Base-by-base conservation (phyloP, 2,329 filamentous ascomycete species). In the Cladosporium sphaerospermum region DNA sequence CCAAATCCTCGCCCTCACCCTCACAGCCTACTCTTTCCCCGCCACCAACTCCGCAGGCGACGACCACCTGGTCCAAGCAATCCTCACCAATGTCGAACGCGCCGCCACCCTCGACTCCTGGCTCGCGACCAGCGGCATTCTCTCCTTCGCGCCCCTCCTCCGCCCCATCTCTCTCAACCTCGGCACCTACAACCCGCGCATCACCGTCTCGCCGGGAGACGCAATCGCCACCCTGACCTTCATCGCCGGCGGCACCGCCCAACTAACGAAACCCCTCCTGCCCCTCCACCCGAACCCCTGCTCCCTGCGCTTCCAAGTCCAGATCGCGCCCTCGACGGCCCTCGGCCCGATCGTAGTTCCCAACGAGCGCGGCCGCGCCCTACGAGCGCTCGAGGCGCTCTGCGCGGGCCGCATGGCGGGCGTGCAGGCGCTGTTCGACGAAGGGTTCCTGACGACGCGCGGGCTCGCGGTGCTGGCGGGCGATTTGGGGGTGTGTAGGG, bases 1-100 rank as follows among this genome's bases (percentile, higher is more conserved):
- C 40, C 48, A 40, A 40, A 37, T 51, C 48, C 32, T 44, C 13
- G 16, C 48, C 31, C 18, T 31, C 32, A 51, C 48, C 16, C 31
- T 51, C 31, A 37, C 48, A 6, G 16, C 40, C 9, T 44, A 31
- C 48, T 36, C 31, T 11, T 23, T 23, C 9, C 37, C 44, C 36
- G 36, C 32, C n/a, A 8, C 5, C 10, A 13, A 11, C 11, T 4
- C 36, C 11, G 13, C 2, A 14, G 31, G 34, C 37, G 28, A 14
- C 31, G 10, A 28, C 11, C 48, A 31, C 40, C 14, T 23, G 14
- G 28, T 34, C 31, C 47, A 32, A 11, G 48, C 40, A 3, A 8
- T 36, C n/a, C 13, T 31, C 9, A 31, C 16, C 39, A 51, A 44
- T 31, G 13, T 31, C 10, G 16, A 23, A 5, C 48, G 48, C 40